A percentile compares a stretch with the other conserved stretches of the same genome.
These are phyloP conservation scores for Chlorella sp. DNA, from an alignment of 139 green algal genomes.

Conservation along the genomic window DNA sequence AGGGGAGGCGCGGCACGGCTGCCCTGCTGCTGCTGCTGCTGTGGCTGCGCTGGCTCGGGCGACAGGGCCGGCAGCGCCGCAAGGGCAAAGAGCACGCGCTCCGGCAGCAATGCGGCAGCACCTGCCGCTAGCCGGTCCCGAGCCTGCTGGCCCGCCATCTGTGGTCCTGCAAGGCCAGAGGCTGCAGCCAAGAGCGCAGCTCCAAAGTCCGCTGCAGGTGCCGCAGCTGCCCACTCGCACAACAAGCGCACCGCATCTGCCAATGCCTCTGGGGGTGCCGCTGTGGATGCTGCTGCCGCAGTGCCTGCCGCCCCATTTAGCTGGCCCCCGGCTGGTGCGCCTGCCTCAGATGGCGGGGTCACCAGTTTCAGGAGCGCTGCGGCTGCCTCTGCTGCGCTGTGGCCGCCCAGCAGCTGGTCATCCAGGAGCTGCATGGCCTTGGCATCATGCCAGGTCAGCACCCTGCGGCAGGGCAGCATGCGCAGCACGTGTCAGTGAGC, in stretches of 20 bases:
- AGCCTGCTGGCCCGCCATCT: not conserved
- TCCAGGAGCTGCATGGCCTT: constrained; percentile 34
- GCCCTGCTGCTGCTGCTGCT: not conserved
- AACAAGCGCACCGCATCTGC: not conserved
- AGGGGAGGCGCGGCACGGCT: not conserved
- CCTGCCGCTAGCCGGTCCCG: not conserved
- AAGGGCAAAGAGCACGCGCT: constrained; percentile 23
- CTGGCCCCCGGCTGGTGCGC: too few relatives aligned
- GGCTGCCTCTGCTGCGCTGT: not conserved
- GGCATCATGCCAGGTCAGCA: constrained; percentile 19
- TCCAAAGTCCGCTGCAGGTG: constrained; percentile 17
- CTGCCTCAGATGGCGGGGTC: not conserved
- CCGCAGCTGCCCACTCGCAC: constrained; percentile 5
- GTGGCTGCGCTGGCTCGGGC: not conserved
- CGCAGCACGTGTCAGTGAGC: too few relatives aligned
- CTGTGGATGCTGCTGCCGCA: not conserved
- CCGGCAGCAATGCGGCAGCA: not conserved
- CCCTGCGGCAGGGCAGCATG: constrained; percentile 5
- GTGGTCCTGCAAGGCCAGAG: too few relatives aligned
- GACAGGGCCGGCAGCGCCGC: not conserved
- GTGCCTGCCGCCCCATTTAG: too few relatives aligned
- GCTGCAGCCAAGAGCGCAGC: not conserved
- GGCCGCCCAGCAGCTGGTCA: not conserved
- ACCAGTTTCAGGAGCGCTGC: constrained; percentile 10
- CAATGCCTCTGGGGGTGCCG: not conserved